Evolutionary conservation across 768 basidiomycete species (phyloP).

Genomic region (Rhodotorula diobovata): DNA sequence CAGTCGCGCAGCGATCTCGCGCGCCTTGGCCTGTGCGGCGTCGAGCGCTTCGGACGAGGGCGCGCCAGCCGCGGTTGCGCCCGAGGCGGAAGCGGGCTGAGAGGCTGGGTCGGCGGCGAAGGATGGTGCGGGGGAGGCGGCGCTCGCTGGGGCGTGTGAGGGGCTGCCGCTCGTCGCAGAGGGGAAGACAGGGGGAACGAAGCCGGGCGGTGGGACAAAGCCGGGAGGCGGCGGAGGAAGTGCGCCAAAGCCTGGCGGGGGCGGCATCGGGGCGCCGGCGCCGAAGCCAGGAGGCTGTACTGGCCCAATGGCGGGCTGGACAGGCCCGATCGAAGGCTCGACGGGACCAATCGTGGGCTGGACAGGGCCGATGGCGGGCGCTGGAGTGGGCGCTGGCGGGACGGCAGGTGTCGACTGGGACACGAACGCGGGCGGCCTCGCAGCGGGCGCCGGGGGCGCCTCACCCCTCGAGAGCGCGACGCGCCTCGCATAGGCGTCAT

Average conservation of each 20-base stretch:
- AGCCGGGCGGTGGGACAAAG: neutral
- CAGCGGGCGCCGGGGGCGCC: neutral
- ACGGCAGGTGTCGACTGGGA: neutral
- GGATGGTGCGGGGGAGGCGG: neutral
- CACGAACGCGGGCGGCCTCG: neutral
- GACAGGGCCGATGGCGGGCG: conserved; percentile 1
- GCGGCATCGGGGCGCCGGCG: too few species aligned
- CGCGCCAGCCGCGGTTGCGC: neutral
- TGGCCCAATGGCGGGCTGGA: neutral
- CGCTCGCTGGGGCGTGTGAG: neutral
- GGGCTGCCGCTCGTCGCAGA: neutral
- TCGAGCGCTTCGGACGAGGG: conserved; percentile 8
- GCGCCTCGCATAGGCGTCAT: conserved; percentile 18
- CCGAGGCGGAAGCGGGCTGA: neutral
- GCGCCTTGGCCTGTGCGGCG: conserved; percentile 32
- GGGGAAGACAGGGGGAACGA: conserved; percentile 27
- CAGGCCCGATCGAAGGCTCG: too few species aligned
- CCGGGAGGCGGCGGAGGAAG: neutral
- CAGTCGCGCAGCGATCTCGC: conserved; percentile 35
- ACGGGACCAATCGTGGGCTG: neutral
- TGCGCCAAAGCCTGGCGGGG: neutral
- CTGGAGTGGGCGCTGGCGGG: neutral
- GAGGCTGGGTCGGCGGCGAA: neutral
- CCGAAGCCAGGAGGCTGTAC: neutral
- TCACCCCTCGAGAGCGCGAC: conserved; percentile 12